Base-by-base conservation (phyloP, 1,139 yeast species). In the Zygoascus hellenicus region DNA sequence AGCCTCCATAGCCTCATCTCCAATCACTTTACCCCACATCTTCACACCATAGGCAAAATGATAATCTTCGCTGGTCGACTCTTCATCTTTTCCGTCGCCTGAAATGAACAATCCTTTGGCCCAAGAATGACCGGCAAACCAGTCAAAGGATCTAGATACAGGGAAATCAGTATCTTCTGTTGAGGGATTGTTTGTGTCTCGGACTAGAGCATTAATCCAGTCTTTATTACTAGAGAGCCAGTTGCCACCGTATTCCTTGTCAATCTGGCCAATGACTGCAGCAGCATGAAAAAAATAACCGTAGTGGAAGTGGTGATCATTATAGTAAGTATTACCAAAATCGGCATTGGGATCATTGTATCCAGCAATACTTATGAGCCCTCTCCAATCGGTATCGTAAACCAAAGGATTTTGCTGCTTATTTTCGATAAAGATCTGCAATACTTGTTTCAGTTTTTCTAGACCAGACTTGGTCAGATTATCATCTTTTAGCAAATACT, bases 121-220 rank as follows among this genome's bases (percentile, higher is more conserved):
- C 87, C 89, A 83, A 4, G 89, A 81, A 61, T 84, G 92, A 26
- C 94, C 94, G 37, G 74, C 74, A 62, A 68, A 84, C 87, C 88
- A 84, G 60, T 83, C 88, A 64, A 83, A 84, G 67, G 75, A 74
- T 59, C 92, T 71, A 15, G 78, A 82, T 16, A 77, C 80, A 3
- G 92, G 92, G 75, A 82, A 84, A 56, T 74, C 75, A 1, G 66
- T 49, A 60, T 83, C 89, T 2, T 66, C 67, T 49, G 62, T 49
- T 15, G 78, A 71, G 16, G 90, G 89, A 58, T 83, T 83, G 33
- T 87, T 83, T 42, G 80, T 86, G 58, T 83, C 90, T 63, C 90
- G 75, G 31, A 83, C 67, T 54, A 81, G 69, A 2, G 74, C 57
- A 57, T 80, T 78, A 37, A 81, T 78, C 78, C 79, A 81, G 29